Base-by-base conservation (phyloP, 2,329 filamentous ascomycete genomes). In the Diaporthe sp. region DNA sequence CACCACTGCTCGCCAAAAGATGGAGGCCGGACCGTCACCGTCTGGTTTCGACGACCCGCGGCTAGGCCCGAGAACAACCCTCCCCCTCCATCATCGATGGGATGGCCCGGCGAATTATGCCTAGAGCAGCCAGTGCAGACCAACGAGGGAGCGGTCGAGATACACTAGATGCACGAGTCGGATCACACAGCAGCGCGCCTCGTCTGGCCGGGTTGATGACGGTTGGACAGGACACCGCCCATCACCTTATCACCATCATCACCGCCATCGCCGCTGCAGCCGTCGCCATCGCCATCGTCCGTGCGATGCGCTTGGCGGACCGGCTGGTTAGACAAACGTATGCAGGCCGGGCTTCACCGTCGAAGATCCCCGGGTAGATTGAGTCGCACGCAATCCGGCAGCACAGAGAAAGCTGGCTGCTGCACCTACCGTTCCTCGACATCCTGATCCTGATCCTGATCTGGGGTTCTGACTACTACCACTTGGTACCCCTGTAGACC, bases 261-360 rank as follows among this genome's bases (percentile, higher is more conserved):
- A 7, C 12, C 35, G 15, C 35, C 2, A n/a, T 28, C n/a, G n/a
- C 10, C 17, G 15, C 40, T 15, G 10, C 22, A 1, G 33, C 3
- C 28, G 22, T 58, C 33, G 40, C 40, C 60, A 35, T 47, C 17
- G 25, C 40, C 60, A 30, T 13, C 17, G 61, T 67, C 61, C 30
- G 45, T 38, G 45, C 61, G 61, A 67, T 28, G 3, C 12, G 45
- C 45, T 52, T 50, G 33, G 45, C 17, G 22, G 40, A 35, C 40
- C 19, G 30, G 61, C 61, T 38, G 30, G 42, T 40, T 42, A 35
- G 40, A n/a, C 35, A 64, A 40, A 25, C 8, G 58, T 25, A 45
- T 60, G 57, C 57, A 64, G 15, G 58, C 58, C 25, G 38, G 38
- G 33, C 61, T 35, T 66, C 60, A 50, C 60, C 60, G 60, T 66